These are phyloP conservation scores for Populus alba DNA, from an alignment of 345 rosid genomes.

Conservation along the genomic window DNA sequence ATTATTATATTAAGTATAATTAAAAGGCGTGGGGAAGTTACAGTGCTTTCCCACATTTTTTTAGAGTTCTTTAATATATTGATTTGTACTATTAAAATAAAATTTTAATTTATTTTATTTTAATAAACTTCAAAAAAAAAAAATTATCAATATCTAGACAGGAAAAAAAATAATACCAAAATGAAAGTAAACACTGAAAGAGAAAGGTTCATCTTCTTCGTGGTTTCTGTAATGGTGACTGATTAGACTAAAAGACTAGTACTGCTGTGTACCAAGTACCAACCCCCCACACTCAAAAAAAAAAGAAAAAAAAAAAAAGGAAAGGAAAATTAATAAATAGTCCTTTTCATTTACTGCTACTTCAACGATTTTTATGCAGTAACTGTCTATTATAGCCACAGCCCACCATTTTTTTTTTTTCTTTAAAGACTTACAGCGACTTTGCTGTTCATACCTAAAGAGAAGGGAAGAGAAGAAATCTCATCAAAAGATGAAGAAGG, in stretches of 20 bases:
- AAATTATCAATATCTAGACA: too few species aligned
- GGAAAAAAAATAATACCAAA: neutral
- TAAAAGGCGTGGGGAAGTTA: too few species aligned
- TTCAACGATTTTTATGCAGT: neutral
- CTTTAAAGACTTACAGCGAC: neutral
- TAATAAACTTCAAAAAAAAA: too few species aligned
- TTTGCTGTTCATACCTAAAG: neutral
- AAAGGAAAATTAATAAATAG: neutral
- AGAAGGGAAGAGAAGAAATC: neutral
- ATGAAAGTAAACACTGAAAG: neutral
- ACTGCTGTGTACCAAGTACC: neutral
- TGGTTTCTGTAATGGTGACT: constrained; percentile 1
- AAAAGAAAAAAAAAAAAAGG: too few species aligned
- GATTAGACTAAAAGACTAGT: neutral
- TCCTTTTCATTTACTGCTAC: neutral
- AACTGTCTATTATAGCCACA: neutral
- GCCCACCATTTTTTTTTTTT: neutral
- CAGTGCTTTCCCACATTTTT: too few species aligned
- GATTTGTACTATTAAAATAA: too few species aligned
- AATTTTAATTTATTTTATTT: too few species aligned
- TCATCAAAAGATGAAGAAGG: constrained; percentile 54
- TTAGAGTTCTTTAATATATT: too few species aligned
- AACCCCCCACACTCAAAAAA: neutral
- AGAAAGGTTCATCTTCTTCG: constrained; percentile 9
- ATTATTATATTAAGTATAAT: too few species aligned